Percentiles rank a stretch among this genome's conserved stretches.
Evolutionary conservation across 345 rosid genomes (phyloP).

Genomic region (Brassica cretica): DNA sequence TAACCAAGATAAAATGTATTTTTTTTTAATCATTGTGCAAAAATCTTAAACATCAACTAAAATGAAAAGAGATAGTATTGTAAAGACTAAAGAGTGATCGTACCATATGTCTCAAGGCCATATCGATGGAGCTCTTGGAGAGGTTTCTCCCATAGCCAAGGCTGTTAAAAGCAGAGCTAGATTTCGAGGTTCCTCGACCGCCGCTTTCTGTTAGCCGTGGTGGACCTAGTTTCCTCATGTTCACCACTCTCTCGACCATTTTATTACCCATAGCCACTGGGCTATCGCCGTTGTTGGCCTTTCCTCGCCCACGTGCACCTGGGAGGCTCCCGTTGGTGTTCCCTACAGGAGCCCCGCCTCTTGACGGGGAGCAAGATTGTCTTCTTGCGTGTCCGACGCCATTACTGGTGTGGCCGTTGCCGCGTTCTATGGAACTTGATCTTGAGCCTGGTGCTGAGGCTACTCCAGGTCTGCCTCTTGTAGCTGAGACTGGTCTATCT

Average conservation of each 20-base stretch:
- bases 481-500: slow-evolving; percentile 64
- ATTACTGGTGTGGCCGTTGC: slow-evolving; percentile 40
- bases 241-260: slow-evolving; percentile 91
- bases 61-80: not conserved
- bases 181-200: slow-evolving; percentile 27
- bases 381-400: slow-evolving; percentile 39
- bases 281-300: slow-evolving; percentile 37
- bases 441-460: slow-evolving; percentile 51
- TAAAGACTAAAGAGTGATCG: not conserved
- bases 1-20: too few species aligned
- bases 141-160: slow-evolving; percentile 82
- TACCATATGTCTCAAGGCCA: slow-evolving; percentile 96
- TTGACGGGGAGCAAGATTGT: slow-evolving; percentile 55
- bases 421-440: slow-evolving; percentile 47
- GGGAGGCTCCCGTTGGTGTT: slow-evolving; percentile 38
- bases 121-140: slow-evolving; percentile 82
- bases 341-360: slow-evolving; percentile 55
- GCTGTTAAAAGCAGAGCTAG: slow-evolving; percentile 50
- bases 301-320: slow-evolving; percentile 42
- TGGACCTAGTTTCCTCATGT: slow-evolving; percentile 83
- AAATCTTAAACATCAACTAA: too few species aligned
- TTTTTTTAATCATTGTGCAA: too few species aligned
- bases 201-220: slow-evolving; percentile 53
- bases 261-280: slow-evolving; percentile 74
- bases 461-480: slow-evolving; percentile 69